These are phyloP conservation scores for Penicillium griseofulvum DNA, from an alignment of 2,329 filamentous ascomycete genomes.

Conservation along the genomic window DNA sequence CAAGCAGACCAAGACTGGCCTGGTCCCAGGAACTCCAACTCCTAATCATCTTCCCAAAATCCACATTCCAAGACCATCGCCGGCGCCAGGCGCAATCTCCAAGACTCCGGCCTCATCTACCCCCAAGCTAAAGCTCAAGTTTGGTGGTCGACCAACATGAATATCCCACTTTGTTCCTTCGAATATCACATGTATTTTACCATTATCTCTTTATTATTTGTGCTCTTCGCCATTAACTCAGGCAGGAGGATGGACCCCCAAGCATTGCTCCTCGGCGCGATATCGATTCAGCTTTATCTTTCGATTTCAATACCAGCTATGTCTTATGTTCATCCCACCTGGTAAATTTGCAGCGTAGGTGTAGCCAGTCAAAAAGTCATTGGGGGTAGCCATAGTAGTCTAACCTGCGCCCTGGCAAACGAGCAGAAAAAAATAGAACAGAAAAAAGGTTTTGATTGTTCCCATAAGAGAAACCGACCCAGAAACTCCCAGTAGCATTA, in stretches of 20 bases:
- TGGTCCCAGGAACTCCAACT: constrained; percentile 26
- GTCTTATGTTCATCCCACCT: not conserved
- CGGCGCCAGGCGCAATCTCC: constrained; percentile 29
- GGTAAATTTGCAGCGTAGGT: not conserved
- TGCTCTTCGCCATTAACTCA: not conserved
- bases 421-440: constrained; percentile 8
- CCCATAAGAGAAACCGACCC: constrained; percentile 36
- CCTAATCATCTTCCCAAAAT: constrained; percentile 30
- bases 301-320: constrained; percentile 12
- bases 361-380: not conserved
- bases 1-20: constrained; percentile 39
- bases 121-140: constrained; percentile 45
- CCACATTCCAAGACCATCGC: constrained; percentile 34
- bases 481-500: constrained; percentile 39
- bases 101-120: constrained; percentile 29
- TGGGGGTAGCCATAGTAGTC: constrained; percentile 2
- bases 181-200: constrained; percentile 18
- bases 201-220: constrained; percentile 14
- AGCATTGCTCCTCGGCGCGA: constrained; percentile 18
- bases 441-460: constrained; percentile 32
- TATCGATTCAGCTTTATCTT: constrained; percentile 9
- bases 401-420: constrained; percentile 1
- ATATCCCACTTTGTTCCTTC: constrained; percentile 6
- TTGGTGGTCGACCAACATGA: constrained; percentile 36
- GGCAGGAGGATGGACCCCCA: not conserved